phyloP scores from a whole-genome alignment of 371 early-diverging fungal species.

The Astathelohania contejeani region DNA sequence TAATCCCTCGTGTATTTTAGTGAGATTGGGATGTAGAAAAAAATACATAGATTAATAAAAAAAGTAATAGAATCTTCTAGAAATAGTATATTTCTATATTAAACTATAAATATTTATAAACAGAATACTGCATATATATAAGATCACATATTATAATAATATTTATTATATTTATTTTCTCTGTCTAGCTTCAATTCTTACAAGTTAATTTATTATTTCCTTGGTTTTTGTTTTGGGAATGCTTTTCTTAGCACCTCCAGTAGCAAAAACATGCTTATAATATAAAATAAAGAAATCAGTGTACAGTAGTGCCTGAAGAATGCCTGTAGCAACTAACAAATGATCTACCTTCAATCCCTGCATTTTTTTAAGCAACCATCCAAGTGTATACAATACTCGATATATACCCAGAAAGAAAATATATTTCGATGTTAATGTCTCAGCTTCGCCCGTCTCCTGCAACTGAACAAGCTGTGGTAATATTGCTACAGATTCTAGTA shows the following conservation, averaged over 20 bases:
- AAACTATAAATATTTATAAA: no score
- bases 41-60: no score
- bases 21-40: no score
- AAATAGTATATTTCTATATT: no score
- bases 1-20: no score
- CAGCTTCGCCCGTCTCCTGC: conserved; percentile 83
- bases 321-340: conserved; percentile 65
- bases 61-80: no score
- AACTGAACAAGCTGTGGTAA: conserved; percentile 90
- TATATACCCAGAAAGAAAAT: conserved; percentile 88
- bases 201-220: no score
- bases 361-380: conserved; percentile 69
- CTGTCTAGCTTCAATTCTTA: no score
- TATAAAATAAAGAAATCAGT: conserved; percentile 92
- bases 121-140: no score
- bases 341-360: conserved; percentile 48
- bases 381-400: conserved; percentile 74
- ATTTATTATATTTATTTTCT: no score
- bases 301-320: conserved; percentile 83
- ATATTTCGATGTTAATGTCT: conserved; percentile 90
- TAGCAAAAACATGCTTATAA: conserved; percentile 47
- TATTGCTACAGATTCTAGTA: conserved; percentile 86
- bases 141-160: no score
- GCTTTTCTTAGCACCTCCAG: background rate
- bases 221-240: background rate